Base-by-base conservation (phyloP, 2,329 filamentous ascomycete species). In the Aspergillus brasiliensis region DNA sequence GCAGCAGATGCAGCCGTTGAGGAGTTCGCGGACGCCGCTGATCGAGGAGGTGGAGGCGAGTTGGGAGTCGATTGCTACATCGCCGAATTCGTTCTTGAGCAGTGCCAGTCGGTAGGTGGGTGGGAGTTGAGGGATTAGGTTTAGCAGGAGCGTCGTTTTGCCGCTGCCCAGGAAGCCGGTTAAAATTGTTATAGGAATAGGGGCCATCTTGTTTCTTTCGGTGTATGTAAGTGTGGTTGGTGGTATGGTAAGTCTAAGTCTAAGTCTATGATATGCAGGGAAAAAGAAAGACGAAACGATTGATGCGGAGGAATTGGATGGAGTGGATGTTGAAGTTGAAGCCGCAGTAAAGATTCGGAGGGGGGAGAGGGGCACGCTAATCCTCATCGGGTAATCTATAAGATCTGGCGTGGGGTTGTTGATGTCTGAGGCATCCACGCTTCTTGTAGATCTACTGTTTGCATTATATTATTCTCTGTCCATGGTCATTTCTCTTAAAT, bases 1-100 rank as follows among this genome's bases (percentile, higher is more conserved):
- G 81, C 95, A 99, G 85, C 95, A 99, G 77, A 99, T 98, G 80
- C 95, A 98, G 66, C 94, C 95, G 75, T 97, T 96, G 56, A 99
- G 88, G 1, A 99, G 84, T 77, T 99, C 95, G 69, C 91, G 90
- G 4, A 97, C 93, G 57, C 92, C 94, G 0, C 91, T 89, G 67
- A 99, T 92, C 63, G 93, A 88, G 52, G 86, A 86, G 13, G 90
- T 90, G 0, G 90, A 84, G 15, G 95, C 94, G 28, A 99, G 88
- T 75, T 97, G 91, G 1, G 91, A 95, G 81, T 99, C 95, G 73
- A 99, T 84, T 37, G 92, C 93, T 44, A 99, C 80, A 75, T 98
- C 93, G 73, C 95, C 95, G 76, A 97, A 98, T 80, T 99, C 95
- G 78, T 99, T 99, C 77, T 99, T 99, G 57, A 99, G 86, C 15